Conservation (phyloP, 441 rosid species). For the Populus hybrid region DNA sequence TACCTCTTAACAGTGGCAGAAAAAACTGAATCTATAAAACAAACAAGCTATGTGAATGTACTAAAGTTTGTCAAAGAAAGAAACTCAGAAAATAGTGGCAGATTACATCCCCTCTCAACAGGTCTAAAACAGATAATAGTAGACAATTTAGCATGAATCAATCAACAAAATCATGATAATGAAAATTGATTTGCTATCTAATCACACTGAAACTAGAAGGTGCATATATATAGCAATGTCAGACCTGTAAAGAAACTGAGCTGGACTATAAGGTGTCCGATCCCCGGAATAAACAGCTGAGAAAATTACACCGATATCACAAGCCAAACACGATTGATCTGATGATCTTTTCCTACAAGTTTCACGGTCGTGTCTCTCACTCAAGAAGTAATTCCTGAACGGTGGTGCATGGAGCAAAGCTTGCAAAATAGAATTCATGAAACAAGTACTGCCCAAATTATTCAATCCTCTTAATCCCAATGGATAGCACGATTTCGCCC, state of each 20-base stretch:
- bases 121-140: constrained; percentile 6
- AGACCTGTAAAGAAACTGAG: constrained; percentile 88
- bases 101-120: constrained; percentile 4
- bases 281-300: constrained; percentile 75
- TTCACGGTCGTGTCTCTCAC: constrained; percentile 57
- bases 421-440: constrained; percentile 88
- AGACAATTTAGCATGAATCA: constrained; percentile 10
- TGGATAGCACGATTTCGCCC: constrained; percentile 83
- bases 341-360: constrained; percentile 48
- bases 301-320: constrained; percentile 58
- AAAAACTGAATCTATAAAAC: constrained; percentile 6
- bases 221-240: constrained; percentile 16
- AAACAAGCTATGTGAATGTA: constrained; percentile 8
- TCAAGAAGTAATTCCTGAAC: constrained; percentile 63
- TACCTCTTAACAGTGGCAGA: neutral
- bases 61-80: neutral
- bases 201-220: constrained; percentile 21
- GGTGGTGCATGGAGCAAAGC: constrained; percentile 81
- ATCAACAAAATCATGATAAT: constrained; percentile 12
- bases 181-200: constrained; percentile 8
- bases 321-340: constrained; percentile 61
- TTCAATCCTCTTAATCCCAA: constrained; percentile 74
- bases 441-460: constrained; percentile 81
- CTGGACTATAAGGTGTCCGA: constrained; percentile 73
- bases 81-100: neutral